These are phyloP conservation scores for Rhinocladiella mackenziei DNA, from an alignment of 2,329 filamentous ascomycete species.

Conservation along the genomic window DNA sequence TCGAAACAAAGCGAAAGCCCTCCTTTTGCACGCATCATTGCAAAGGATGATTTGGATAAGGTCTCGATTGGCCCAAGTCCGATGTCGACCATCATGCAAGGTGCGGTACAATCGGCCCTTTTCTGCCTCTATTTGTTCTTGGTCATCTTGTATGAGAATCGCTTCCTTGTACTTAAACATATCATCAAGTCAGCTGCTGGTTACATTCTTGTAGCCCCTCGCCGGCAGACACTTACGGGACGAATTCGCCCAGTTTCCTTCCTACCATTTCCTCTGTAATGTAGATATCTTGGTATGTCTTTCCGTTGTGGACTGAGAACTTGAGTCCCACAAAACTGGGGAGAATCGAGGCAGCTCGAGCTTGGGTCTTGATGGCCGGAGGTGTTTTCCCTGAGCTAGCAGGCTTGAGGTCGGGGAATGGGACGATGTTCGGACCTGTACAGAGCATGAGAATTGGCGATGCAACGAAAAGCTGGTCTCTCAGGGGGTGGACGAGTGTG, in stretches of 20 bases:
- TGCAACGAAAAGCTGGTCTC: too few relatives aligned
- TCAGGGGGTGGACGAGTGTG: too few relatives aligned
- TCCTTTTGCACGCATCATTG: too few relatives aligned
- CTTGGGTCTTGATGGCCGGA: constrained; percentile 74
- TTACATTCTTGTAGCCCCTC: too few relatives aligned
- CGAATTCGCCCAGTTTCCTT: constrained; percentile 90
- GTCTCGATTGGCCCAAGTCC: too few relatives aligned
- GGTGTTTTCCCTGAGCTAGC: constrained; percentile 58
- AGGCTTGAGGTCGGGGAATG: constrained; percentile 40
- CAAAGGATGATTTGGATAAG: too few relatives aligned
- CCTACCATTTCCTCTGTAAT: constrained; percentile 97
- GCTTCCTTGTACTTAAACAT: constrained; percentile 58
- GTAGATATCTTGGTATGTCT: constrained; percentile 73
- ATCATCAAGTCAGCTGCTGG: neutral
- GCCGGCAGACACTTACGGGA: constrained; percentile 59
- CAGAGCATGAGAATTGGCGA: constrained; percentile 1
- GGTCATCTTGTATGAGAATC: constrained; percentile 64
- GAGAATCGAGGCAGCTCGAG: constrained; percentile 81
- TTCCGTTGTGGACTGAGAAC: constrained; percentile 91
- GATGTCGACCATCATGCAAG: too few relatives aligned
- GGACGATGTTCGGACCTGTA: constrained; percentile 34
- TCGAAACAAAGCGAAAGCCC: too few relatives aligned
- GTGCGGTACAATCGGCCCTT: neutral
- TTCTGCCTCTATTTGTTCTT: constrained; percentile 61
- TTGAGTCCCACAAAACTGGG: constrained; percentile 86